Conservation (phyloP, 2,329 filamentous ascomycete species). For the Gnomoniopsis sp. region DNA sequence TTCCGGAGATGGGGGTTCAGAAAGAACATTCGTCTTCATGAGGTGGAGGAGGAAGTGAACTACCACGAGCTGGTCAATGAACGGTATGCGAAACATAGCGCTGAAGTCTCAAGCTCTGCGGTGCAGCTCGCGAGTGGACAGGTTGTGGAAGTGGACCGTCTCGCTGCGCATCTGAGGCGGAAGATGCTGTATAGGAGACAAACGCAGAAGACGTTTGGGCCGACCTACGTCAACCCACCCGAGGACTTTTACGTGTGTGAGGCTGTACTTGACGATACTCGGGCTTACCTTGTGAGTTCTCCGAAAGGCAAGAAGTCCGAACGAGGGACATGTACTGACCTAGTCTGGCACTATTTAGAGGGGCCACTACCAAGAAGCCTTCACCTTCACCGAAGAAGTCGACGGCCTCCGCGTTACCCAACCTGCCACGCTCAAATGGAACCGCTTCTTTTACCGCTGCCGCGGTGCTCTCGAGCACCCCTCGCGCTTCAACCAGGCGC, state of each 20-base stretch:
- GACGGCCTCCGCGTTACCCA: not conserved
- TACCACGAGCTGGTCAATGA: not conserved
- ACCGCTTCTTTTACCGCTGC: not conserved
- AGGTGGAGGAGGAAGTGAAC: not conserved
- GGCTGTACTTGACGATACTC: constrained; percentile 3
- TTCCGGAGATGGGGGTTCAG: not conserved
- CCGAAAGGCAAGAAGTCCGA: too few species aligned
- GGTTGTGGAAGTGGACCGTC: constrained; percentile 3
- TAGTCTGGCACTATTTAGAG: not conserved
- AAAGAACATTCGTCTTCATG: constrained; percentile 7
- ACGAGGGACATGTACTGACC: not conserved
- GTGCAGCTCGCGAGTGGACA: constrained; percentile 3
- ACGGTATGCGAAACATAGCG: not conserved
- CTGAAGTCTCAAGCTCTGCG: not conserved
- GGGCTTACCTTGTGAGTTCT: constrained; percentile 6
- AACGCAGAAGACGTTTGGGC: not conserved
- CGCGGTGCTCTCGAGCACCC: not conserved
- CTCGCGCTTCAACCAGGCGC: constrained; percentile 1
- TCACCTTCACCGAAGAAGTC: not conserved
- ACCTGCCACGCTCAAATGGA: not conserved
- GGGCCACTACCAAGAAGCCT: not conserved
- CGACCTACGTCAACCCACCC: constrained; percentile 1
- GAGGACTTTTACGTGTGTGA: constrained; percentile 12
- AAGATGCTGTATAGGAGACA: not conserved
- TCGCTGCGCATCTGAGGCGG: constrained; percentile 1